Base-by-base conservation (phyloP, 805 yeast genomes). In the Metschnikowia hibisci region DNA sequence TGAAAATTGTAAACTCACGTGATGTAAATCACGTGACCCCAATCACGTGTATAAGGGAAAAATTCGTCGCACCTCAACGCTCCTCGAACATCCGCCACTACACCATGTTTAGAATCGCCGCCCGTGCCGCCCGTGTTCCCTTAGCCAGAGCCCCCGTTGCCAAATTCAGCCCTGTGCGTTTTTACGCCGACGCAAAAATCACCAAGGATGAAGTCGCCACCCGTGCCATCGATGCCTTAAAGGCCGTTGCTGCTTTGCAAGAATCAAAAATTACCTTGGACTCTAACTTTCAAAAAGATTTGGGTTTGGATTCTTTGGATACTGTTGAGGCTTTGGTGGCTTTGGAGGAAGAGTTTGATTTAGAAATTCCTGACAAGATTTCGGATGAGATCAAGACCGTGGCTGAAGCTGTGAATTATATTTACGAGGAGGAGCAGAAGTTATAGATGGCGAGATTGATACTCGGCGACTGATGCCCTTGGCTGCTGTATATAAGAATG, bases 321-420 rank as follows among this genome's bases (percentile, higher is more conserved):
- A 85, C 93, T 50, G 96, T 91, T 50, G 99, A 91, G 73, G 90
- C 93, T 43, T 77, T 93, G 57, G 96, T 93, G 66, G 96, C 96
- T 45, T 83, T 91, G 60, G 99, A 91, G 74, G 56, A 55, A 45
- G 76, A 82, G 63, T 81, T 81, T 55, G 88, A 87, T 58, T 78
- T 87, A 61, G 86, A 84, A 63, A 80, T 87, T 61, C 88, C 95
- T 29, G 96, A 88, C 71, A 82, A 85, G 64, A 87, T 87, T 56
- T 93, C 96, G 43, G 97, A 91, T 64, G 90, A 85, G 62, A 82
- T 93, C 66, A 88, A 85, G 73, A 87, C 95, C 44, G 93, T 93
- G 52, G 89, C 87, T 55, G 96, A 90, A 72, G 95, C 96, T 47
- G 79, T 90, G 51, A 88, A 89, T 59, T 87, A 87, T 71, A 86